Evolutionary conservation across 176 grass and related monocot genomes (phyloP), one percentile per base, ranked within the genome.

Genomic region (Paspalum notatum): DNA sequence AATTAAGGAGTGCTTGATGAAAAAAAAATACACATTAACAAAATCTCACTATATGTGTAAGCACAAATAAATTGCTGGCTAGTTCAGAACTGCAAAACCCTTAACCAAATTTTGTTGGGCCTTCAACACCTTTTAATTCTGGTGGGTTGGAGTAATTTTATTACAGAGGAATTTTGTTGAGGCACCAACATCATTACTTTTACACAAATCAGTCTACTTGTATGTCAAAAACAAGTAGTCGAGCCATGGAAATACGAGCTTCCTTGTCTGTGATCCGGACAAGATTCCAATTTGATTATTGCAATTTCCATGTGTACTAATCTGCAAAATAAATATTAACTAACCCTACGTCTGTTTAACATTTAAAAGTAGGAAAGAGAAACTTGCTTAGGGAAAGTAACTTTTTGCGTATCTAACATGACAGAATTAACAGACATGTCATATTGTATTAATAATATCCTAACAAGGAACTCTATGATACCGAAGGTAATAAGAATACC

Each of bases 1-100:
- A 47, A 50, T 69, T 61, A 69, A 77, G 63, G 53, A 60, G 55
- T 69, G 20, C 32, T 77, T 70, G 48, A 84, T 67, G 32, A 76
- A 57, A 65, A 61, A 61, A 51, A 72, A 58, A 76, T 39, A 58
- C 13, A 67, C 8, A 66, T 40, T 68, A 55, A 18, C 25, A 84
- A 7, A 49, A 58, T 40, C 21, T 58, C 62, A 83, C 7, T 27
- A 21, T 9, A 74, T 52, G 3, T 63, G n/a, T 50, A 11, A 50
- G 17, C 32, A 62, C 27, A 73, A 53, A 43, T 42, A 67, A 66
- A 65, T 47, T 46, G 48, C 38, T 72, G 46, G 15, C 48, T 67
- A 67, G 24, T 42, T 22, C 61, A 9, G 16, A 32, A 20, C 16
- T 7, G 9, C 18, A 66, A 41, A 82, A 74, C 1, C 46, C 4